A percentile compares a stretch with the other conserved stretches of the same genome.
phyloP scores from a whole-genome alignment of 805 yeast genomes.

The Lipomyces chichibuensis region DNA sequence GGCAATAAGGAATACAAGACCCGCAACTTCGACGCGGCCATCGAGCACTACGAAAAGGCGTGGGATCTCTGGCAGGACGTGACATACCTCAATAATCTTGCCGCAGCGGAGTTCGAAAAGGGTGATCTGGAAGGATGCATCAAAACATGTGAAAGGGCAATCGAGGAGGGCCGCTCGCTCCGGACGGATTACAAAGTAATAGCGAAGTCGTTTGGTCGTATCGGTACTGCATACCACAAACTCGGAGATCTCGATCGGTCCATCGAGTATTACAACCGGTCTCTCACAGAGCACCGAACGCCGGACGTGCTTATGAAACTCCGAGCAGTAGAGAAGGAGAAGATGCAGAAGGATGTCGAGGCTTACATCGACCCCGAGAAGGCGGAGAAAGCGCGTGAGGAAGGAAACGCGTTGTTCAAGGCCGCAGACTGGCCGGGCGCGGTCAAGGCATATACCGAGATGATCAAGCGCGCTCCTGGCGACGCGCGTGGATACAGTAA shows the following conservation, averaged over 20 bases:
- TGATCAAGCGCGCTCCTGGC: conserved; percentile 94
- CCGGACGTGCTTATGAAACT: conserved; percentile 89
- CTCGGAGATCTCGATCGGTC: conserved; percentile 73
- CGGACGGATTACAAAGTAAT: conserved; percentile 90
- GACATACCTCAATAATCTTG: conserved; percentile 91
- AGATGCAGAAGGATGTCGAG: conserved; percentile 75
- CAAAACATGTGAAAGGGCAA: conserved; percentile 75
- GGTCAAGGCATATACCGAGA: conserved; percentile 90
- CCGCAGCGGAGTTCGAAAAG: conserved; percentile 97
- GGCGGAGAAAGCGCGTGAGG: conserved; percentile 92
- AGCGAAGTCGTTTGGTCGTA: conserved; percentile 91
- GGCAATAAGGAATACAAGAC: conserved; percentile 88
- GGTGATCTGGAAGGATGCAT: conserved; percentile 89
- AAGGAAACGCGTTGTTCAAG: conserved; percentile 86
- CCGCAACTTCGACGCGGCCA: conserved; percentile 90
- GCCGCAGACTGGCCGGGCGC: conserved; percentile 97
- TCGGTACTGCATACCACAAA: conserved; percentile 82
- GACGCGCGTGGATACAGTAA: conserved; percentile 97
- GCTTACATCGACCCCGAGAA: conserved; percentile 84
- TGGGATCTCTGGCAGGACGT: conserved; percentile 81
- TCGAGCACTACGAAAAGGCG: conserved; percentile 80
- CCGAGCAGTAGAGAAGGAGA: conserved; percentile 82
- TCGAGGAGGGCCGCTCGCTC: conserved; percentile 84
- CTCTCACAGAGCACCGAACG: conserved; percentile 95
- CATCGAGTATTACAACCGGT: conserved; percentile 77